Base-by-base conservation (phyloP, 768 basidiomycete genomes). In the Melanogaster broomeanus region DNA sequence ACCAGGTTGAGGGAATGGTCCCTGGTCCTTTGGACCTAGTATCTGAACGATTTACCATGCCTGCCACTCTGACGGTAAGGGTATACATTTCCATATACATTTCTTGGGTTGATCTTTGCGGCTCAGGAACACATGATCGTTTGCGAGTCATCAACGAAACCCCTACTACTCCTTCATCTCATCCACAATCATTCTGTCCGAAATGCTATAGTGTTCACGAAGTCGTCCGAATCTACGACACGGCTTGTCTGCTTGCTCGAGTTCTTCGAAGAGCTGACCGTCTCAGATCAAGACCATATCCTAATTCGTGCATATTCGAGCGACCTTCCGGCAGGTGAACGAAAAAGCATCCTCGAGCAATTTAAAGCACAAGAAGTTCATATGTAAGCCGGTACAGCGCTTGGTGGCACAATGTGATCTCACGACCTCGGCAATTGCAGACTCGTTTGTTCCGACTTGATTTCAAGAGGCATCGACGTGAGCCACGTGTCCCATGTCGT, bases 381-480 rank as follows among this genome's bases (percentile, higher is more conserved):
- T 53, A 80, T 97, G 95, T 95, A 58, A 56, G 86, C 73, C 15
- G 18, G 25, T 3, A 12, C 9, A 6, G 15, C 2, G 30, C 24
- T 48, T 30, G 46, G n/a, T 21, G 5, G 19, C 33, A 28, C 21
- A 25, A 37, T 15, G 40, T 27, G 30, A 37, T 43, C 48, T 61
- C 6, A 58, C 21, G 37, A 28, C 50, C 27, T 30, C 48, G 39
- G 47, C n/a, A 39, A 40, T 27, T 21, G 18, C 50, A 98, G 96
- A 51, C 76, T 99, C 18, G 80, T 99, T n/a, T 97, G 93, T 66
- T 98, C 96, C 2, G 97, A 98, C 72, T 76, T 99, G 10, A 90
- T 98, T 52, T 91, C 96, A 3, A 85, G 97, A 51, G 97, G 97
- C 11, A 93, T 98, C 53, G 96, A 98, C 63, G 90, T 99, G 51